Conservation (phyloP, 306 rosid genomes). For the Prunus fruticosa region DNA sequence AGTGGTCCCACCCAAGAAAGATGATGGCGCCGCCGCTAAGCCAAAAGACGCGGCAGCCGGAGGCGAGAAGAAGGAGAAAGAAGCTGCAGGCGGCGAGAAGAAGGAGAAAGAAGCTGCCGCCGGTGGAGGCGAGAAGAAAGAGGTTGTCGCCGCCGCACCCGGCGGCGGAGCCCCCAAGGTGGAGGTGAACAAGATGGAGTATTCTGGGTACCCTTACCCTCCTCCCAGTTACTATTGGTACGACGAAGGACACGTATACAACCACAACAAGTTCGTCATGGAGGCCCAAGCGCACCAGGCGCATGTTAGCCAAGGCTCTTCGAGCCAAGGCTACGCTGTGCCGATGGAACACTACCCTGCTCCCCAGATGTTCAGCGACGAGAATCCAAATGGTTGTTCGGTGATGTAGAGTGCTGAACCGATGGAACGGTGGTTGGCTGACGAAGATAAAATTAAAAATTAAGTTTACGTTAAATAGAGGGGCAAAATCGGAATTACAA, state of each 20-base stretch:
- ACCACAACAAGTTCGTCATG: constrained; percentile 33
- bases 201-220: constrained; percentile 40
- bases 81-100: constrained; percentile 20
- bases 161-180: constrained; percentile 26
- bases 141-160: constrained; percentile 19
- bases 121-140: constrained; percentile 1
- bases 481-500: neutral
- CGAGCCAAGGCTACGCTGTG: constrained; percentile 29
- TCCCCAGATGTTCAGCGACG: constrained; percentile 74
- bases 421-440: neutral
- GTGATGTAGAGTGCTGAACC: constrained; percentile 51
- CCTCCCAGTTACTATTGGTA: constrained; percentile 33
- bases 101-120: constrained; percentile 25
- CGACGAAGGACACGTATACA: constrained; percentile 31
- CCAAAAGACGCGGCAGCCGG: constrained; percentile 23
- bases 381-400: constrained; percentile 88
- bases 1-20: constrained; percentile 62
- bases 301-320: constrained; percentile 29
- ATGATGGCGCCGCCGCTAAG: constrained; percentile 22
- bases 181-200: constrained; percentile 61
- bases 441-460: neutral
- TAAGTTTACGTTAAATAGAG: neutral
- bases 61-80: constrained; percentile 27
- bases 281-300: constrained; percentile 51
- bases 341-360: constrained; percentile 23